Percentiles rank a stretch among this genome's conserved stretches.
phyloP scores from a whole-genome alignment of 306 rosid genomes.

The Prunus mume region DNA sequence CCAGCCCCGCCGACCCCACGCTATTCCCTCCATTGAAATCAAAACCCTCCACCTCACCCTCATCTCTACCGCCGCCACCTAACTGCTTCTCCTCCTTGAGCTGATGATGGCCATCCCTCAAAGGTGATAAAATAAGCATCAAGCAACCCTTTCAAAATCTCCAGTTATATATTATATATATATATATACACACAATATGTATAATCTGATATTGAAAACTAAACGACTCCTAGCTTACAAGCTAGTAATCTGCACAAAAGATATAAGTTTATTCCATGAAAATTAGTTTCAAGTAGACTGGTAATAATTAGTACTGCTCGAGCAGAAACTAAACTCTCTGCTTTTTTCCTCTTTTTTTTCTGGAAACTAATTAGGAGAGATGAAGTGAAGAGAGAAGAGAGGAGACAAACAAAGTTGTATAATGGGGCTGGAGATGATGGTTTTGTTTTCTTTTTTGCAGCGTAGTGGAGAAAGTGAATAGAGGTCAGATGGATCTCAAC shows the following conservation, averaged over 20 bases:
- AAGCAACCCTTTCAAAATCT: neutral
- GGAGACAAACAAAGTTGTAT: neutral
- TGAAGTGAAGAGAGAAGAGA: neutral
- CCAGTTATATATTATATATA: neutral
- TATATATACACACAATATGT: neutral
- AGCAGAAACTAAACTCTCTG: neutral
- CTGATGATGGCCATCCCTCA: constrained; percentile 30
- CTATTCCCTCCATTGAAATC: constrained; percentile 1
- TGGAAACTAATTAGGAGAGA: neutral
- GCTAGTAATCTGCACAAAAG: too few species aligned
- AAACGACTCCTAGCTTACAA: too few species aligned
- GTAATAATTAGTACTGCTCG: neutral
- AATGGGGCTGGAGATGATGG: constrained; percentile 21
- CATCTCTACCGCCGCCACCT: constrained; percentile 34
- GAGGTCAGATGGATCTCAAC: constrained; percentile 51
- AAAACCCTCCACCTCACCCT: constrained; percentile 28
- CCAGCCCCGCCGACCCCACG: constrained; percentile 20
- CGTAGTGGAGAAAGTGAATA: constrained; percentile 28
- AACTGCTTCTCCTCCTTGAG: constrained; percentile 49
- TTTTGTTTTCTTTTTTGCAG: constrained; percentile 21
- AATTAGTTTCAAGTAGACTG: neutral
- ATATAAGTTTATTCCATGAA: neutral
- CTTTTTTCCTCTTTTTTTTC: too few species aligned
- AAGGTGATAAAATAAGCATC: constrained; percentile 77
- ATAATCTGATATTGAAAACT: neutral